Conservation (phyloP, 139 green algal genomes). For the Ostreobium quekettii region DNA sequence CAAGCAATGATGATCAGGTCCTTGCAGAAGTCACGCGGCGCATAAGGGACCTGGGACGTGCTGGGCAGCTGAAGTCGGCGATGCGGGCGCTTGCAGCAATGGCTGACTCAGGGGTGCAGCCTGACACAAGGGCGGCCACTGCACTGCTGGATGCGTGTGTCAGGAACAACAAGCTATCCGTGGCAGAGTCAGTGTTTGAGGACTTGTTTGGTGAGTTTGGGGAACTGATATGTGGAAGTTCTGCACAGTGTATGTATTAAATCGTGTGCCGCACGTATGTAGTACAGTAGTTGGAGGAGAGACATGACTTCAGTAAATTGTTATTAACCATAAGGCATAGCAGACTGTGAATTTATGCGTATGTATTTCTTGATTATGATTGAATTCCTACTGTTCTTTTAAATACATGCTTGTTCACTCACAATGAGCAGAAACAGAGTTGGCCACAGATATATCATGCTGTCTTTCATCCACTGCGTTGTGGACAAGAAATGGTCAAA, state of each 20-base stretch:
- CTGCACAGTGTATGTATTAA: neutral
- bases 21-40: slow-evolving; percentile 7
- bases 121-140: slow-evolving; percentile 9
- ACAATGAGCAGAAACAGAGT: too few relatives aligned
- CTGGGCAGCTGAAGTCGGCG: slow-evolving; percentile 10
- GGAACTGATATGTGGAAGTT: neutral
- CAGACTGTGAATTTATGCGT: too few relatives aligned
- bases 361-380: too few relatives aligned
- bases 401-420: too few relatives aligned
- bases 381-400: too few relatives aligned
- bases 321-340: too few relatives aligned
- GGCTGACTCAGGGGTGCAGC: neutral
- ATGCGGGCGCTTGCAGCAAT: neutral
- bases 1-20: slow-evolving; percentile 9
- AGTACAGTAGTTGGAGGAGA: neutral
- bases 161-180: slow-evolving; percentile 7
- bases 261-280: neutral
- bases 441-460: too few relatives aligned
- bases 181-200: slow-evolving; percentile 17
- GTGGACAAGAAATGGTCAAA: too few relatives aligned
- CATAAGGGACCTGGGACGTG: slow-evolving; percentile 12
- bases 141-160: slow-evolving; percentile 16
- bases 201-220: slow-evolving; percentile 17
- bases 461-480: too few relatives aligned
- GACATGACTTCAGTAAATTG: too few relatives aligned